Evolutionary conservation across 2,329 filamentous ascomycete genomes (phyloP).

Genomic region (Diaporthe citriasiana): DNA sequence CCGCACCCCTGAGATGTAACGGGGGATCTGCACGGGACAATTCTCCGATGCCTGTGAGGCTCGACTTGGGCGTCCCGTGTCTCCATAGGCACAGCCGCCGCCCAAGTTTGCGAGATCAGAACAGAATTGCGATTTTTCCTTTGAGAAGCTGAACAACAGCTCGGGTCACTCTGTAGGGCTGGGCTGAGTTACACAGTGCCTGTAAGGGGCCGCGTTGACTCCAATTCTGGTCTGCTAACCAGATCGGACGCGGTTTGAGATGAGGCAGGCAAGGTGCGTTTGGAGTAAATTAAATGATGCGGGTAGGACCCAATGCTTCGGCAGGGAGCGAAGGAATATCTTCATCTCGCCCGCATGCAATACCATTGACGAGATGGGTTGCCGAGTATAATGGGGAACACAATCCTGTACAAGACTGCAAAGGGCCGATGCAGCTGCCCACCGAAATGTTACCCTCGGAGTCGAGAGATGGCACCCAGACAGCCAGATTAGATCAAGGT

Average conservation of each 20-base stretch:
- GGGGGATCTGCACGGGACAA: conserved; percentile 32
- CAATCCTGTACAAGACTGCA: background rate
- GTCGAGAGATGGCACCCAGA: conserved; percentile 3
- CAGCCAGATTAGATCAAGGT: background rate
- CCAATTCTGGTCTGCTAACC: conserved; percentile 7
- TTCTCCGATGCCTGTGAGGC: conserved; percentile 22
- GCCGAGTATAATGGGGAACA: background rate
- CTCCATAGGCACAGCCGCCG: background rate
- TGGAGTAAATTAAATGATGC: conserved; percentile 36
- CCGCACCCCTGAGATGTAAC: conserved; percentile 20
- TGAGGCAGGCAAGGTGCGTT: conserved; percentile 38
- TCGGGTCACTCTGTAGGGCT: conserved; percentile 10
- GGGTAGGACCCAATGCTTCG: conserved; percentile 20
- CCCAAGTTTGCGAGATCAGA: background rate
- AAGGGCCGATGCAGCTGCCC: conserved; percentile 13
- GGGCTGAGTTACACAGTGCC: conserved; percentile 38
- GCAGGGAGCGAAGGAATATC: conserved; percentile 24
- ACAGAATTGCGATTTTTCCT: background rate
- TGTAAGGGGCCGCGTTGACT: conserved; percentile 16
- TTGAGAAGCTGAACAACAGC: background rate
- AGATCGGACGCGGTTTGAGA: conserved; percentile 29
- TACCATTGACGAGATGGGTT: conserved; percentile 2
- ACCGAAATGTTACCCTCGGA: conserved; percentile 1
- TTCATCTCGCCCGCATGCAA: conserved; percentile 23
- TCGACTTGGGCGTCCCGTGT: background rate